These are phyloP conservation scores for Linnemannia exigua DNA, from an alignment of 192 early-diverging fungal genomes.

Conservation along the genomic window DNA sequence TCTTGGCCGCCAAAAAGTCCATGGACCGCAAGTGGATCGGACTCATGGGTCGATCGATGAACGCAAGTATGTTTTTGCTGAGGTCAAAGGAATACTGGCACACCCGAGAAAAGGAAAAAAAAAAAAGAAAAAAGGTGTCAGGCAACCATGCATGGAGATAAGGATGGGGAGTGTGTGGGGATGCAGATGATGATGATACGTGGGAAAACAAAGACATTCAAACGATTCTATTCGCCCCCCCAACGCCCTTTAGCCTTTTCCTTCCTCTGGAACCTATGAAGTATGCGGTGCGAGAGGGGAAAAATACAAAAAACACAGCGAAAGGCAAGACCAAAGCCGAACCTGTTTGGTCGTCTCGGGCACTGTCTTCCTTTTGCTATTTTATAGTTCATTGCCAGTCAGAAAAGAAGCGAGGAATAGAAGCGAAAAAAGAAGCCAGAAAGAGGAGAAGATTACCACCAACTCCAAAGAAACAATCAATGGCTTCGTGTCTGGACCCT, in stretches of 20 bases:
- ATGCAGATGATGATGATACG: not conserved
- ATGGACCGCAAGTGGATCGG: slow-evolving; percentile 92
- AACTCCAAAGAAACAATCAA: not conserved
- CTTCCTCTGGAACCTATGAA: not conserved
- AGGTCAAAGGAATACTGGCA: not conserved
- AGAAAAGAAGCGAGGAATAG: not conserved
- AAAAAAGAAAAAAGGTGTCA: not conserved
- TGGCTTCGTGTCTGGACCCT: not conserved
- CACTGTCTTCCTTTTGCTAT: not conserved
- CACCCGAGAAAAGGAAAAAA: not conserved
- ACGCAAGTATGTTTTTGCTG: slow-evolving; percentile 75
- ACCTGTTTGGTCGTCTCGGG: not conserved
- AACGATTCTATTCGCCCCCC: slow-evolving; percentile 2
- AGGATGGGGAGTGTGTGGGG: not conserved
- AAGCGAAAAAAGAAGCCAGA: not conserved
- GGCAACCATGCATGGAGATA: not conserved
- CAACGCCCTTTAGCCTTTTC: not conserved
- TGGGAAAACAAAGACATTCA: slow-evolving; percentile 9
- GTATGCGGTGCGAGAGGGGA: not conserved
- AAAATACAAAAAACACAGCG: not conserved
- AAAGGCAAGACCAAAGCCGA: not conserved
- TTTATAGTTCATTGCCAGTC: slow-evolving; percentile 1
- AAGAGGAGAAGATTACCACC: not conserved
- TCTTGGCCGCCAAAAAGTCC: slow-evolving; percentile 87
- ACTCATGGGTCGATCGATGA: slow-evolving; percentile 78